Evolutionary conservation across 306 rosid species (phyloP).

Genomic region (Malus orientalis): DNA sequence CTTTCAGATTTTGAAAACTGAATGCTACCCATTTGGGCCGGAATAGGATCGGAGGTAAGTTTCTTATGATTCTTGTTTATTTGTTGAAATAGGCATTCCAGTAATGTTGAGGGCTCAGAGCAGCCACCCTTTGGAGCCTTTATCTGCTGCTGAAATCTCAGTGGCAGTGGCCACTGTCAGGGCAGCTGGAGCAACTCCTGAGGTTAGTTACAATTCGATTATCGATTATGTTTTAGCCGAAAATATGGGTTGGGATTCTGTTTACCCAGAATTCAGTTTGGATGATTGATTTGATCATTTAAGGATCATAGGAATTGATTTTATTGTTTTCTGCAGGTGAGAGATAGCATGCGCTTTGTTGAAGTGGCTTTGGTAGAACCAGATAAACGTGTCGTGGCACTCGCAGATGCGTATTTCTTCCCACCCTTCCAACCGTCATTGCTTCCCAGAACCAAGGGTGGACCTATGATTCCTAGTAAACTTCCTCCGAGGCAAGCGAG

Average conservation of each 20-base stretch:
- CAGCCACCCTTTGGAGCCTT: conserved; percentile 74
- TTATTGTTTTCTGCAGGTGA: conserved; percentile 36
- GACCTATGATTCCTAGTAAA: conserved; percentile 66
- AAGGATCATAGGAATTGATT: background rate
- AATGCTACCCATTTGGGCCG: background rate
- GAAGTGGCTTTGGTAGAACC: conserved; percentile 70
- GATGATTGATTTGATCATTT: conserved; percentile 4
- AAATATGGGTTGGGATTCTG: conserved; percentile 1
- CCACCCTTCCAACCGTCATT: conserved; percentile 84
- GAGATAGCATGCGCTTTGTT: conserved; percentile 75
- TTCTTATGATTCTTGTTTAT: background rate
- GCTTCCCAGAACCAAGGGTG: conserved; percentile 68
- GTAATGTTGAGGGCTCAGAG: conserved; percentile 64
- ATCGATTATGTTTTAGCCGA: background rate
- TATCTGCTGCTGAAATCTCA: conserved; percentile 76
- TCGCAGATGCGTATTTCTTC: conserved; percentile 85
- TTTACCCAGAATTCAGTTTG: background rate
- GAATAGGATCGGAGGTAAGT: background rate
- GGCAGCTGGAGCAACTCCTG: conserved; percentile 78
- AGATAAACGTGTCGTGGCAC: conserved; percentile 64
- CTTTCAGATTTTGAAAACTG: background rate
- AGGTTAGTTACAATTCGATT: conserved; percentile 33
- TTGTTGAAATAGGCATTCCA: conserved; percentile 40
- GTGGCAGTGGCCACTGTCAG: conserved; percentile 79
- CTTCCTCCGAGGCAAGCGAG: conserved; percentile 79